These are phyloP conservation scores for Sphenostylis stenocarpa DNA, from an alignment of 306 rosid species.

Conservation along the genomic window DNA sequence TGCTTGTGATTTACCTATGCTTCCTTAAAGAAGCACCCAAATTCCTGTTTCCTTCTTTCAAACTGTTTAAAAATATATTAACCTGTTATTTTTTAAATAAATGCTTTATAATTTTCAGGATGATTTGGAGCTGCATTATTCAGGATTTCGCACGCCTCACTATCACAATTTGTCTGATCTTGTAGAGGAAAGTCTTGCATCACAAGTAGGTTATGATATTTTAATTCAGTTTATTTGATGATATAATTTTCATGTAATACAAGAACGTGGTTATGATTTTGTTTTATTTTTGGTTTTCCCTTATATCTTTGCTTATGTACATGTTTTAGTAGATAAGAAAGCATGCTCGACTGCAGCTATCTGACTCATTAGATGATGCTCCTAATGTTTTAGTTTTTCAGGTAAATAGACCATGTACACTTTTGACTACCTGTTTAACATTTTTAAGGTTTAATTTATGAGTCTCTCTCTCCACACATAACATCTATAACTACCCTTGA, in stretches of 20 bases:
- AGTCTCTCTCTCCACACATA: not conserved
- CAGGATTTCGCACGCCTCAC: slow-evolving; percentile 81
- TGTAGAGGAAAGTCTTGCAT: slow-evolving; percentile 72
- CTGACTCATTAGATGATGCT: slow-evolving; percentile 69
- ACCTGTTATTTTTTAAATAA: slow-evolving; percentile 11
- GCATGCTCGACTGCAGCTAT: slow-evolving; percentile 64
- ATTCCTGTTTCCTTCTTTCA: slow-evolving; percentile 18
- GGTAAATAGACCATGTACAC: slow-evolving; percentile 48
- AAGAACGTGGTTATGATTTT: slow-evolving; percentile 21
- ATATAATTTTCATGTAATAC: slow-evolving; percentile 7
- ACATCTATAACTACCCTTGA: not conserved
- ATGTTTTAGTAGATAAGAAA: slow-evolving; percentile 55
- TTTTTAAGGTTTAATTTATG: slow-evolving; percentile 3
- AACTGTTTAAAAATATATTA: slow-evolving; percentile 23
- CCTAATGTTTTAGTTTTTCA: slow-evolving; percentile 84
- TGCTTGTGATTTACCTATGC: slow-evolving; percentile 8
- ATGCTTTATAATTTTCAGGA: slow-evolving; percentile 57
- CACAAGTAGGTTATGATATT: slow-evolving; percentile 56
- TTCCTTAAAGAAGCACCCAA: not conserved
- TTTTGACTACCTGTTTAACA: slow-evolving; percentile 22
- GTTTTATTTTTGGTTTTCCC: not conserved
- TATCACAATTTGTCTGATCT: slow-evolving; percentile 93
- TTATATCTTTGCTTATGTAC: slow-evolving; percentile 30
- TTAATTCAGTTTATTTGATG: slow-evolving; percentile 18
- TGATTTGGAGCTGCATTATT: slow-evolving; percentile 69